phyloP scores from a whole-genome alignment of 306 rosid species.

The Arachis hypogaea region DNA sequence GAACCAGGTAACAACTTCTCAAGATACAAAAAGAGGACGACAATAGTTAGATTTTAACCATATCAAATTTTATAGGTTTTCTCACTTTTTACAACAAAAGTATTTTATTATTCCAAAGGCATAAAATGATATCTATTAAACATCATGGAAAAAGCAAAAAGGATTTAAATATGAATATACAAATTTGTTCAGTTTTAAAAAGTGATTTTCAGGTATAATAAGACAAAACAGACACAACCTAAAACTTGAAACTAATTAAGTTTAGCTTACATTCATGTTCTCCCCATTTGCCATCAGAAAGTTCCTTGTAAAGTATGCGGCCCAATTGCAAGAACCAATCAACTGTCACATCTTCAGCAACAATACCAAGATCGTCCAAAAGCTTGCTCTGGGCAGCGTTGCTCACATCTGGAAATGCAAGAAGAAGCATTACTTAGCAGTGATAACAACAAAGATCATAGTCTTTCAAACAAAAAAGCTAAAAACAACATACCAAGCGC shows the following conservation, averaged over 20 bases:
- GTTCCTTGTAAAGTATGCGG: constrained; percentile 93
- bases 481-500: constrained; percentile 62
- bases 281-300: constrained; percentile 99
- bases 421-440: constrained; percentile 7
- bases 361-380: constrained; percentile 91
- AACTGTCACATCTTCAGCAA: constrained; percentile 88
- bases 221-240: neutral
- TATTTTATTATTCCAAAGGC: too few species aligned
- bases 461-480: constrained; percentile 15
- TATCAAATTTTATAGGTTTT: too few species aligned
- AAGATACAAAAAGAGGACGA: too few species aligned
- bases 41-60: too few species aligned
- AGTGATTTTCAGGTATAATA: too few species aligned
- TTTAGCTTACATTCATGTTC: constrained; percentile 86
- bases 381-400: constrained; percentile 99
- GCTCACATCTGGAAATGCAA: constrained; percentile 66
- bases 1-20: too few species aligned
- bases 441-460: constrained; percentile 6
- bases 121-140: too few species aligned
- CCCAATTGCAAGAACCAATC: constrained; percentile 89
- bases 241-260: constrained; percentile 24
- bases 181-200: too few species aligned
- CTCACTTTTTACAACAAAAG: too few species aligned
- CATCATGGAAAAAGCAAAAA: too few species aligned
- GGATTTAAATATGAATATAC: too few species aligned